Conservation (phyloP, 768 basidiomycete genomes). For the Ramaria sp. region DNA sequence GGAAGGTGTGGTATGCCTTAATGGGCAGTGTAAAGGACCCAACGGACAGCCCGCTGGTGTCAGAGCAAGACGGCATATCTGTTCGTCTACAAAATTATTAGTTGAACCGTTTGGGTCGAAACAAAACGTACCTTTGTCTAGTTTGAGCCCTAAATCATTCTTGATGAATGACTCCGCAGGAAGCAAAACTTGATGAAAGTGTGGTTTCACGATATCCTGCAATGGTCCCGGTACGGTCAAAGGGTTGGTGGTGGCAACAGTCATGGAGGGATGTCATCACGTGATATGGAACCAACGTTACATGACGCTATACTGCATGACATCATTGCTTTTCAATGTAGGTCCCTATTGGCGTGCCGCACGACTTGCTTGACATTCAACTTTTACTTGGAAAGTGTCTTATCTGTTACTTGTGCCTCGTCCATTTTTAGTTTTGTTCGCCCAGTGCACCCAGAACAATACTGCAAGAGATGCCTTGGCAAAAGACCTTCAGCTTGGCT, state of each 20-base stretch:
- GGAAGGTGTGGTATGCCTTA: conserved; percentile 86
- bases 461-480: conserved; percentile 65
- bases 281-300: no score
- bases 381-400: not conserved
- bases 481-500: conserved; percentile 65
- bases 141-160: conserved; percentile 70
- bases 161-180: conserved; percentile 75
- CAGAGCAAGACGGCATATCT: conserved; percentile 83
- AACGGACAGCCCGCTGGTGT: conserved; percentile 82
- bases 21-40: conserved; percentile 82
- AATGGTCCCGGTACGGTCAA: conserved; percentile 23
- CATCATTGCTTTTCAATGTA: not conserved
- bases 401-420: not conserved
- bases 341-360: not conserved
- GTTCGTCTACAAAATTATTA: conserved; percentile 52
- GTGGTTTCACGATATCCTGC: conserved; percentile 67
- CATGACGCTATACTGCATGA: no score
- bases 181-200: conserved; percentile 92
- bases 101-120: not conserved
- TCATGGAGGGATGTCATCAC: not conserved
- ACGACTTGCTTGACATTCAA: not conserved
- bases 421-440: not conserved
- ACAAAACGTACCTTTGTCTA: conserved; percentile 75
- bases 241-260: conserved; percentile 11
- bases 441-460: not conserved